phyloP scores from a whole-genome alignment of 495 filamentous ascomycete species.

The Mytilinidion resinicola region DNA sequence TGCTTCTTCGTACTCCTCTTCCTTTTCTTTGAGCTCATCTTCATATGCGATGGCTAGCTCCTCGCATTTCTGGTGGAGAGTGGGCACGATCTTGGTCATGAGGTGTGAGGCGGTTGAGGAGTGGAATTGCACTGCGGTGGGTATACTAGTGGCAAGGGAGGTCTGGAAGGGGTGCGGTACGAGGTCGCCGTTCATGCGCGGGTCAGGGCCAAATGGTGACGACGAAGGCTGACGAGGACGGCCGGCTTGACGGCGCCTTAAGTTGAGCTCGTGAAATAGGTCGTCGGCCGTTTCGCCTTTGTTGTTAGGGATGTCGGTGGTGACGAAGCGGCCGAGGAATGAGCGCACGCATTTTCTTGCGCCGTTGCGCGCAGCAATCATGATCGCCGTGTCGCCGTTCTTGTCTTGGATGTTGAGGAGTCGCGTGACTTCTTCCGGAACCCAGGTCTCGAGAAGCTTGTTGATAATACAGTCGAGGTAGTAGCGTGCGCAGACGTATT shows the following conservation, averaged over 20 bases:
- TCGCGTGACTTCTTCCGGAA: conserved; percentile 59
- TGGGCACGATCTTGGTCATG: conserved; percentile 49
- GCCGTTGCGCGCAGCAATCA: conserved; percentile 74
- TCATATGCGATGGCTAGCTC: conserved; percentile 54
- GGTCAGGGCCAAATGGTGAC: conserved; percentile 55
- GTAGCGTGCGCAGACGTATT: conserved; percentile 77
- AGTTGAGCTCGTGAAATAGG: conserved; percentile 53
- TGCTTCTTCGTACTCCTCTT: conserved; percentile 52
- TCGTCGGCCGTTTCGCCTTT: conserved; percentile 72
- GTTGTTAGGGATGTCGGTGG: conserved; percentile 71
- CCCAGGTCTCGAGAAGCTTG: conserved; percentile 63
- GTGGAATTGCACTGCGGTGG: conserved; percentile 38
- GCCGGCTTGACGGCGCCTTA: conserved; percentile 38
- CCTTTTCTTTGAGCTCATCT: conserved; percentile 53
- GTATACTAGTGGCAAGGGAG: conserved; percentile 26
- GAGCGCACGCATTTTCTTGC: conserved; percentile 68
- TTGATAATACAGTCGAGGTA: conserved; percentile 89
- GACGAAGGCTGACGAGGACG: conserved; percentile 51
- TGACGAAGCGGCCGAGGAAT: conserved; percentile 63
- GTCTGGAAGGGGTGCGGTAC: conserved; percentile 10
- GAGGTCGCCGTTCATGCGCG: conserved; percentile 20
- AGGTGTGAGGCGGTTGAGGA: conserved; percentile 57
- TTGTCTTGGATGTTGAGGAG: conserved; percentile 70
- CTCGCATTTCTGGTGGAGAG: conserved; percentile 51
- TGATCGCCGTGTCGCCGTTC: conserved; percentile 80